These are phyloP conservation scores for Exophiala phaeomuriformis DNA, from an alignment of 2,329 filamentous ascomycete genomes.

Conservation along the genomic window DNA sequence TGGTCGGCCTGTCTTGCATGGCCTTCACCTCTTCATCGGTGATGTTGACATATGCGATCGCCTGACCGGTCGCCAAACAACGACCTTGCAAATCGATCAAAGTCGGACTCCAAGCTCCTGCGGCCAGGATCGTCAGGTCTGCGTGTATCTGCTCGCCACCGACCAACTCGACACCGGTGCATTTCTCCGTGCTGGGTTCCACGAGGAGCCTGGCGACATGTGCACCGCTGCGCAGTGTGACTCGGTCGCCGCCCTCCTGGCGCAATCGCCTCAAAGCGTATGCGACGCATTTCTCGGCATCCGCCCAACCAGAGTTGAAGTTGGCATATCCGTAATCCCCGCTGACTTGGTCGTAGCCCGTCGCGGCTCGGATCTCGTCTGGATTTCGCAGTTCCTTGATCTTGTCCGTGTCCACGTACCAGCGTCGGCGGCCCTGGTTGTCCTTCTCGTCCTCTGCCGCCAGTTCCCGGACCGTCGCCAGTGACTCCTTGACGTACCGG, in stretches of 20 bases:
- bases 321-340: constrained; percentile 39
- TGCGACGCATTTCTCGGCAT: constrained; percentile 37
- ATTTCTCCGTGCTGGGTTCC: constrained; percentile 6
- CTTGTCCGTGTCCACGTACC: constrained; percentile 32
- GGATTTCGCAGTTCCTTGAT: constrained; percentile 31
- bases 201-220: constrained; percentile 33
- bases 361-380: constrained; percentile 18
- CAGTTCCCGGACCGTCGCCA: constrained; percentile 20
- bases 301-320: constrained; percentile 42
- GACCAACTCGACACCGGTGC: constrained; percentile 19
- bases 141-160: constrained; percentile 19
- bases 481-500: constrained; percentile 12
- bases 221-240: constrained; percentile 33
- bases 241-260: constrained; percentile 26
- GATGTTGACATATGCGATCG: constrained; percentile 68
- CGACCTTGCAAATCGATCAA: constrained; percentile 71
- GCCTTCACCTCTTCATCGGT: constrained; percentile 61
- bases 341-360: constrained; percentile 20
- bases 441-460: constrained; percentile 30
- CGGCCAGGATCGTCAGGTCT: constrained; percentile 55
- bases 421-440: constrained; percentile 5
- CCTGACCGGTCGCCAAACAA: constrained; percentile 73
- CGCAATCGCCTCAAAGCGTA: constrained; percentile 36
- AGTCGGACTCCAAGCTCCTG: constrained; percentile 77
- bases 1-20: constrained; percentile 60